phyloP scores from a whole-genome alignment of 805 yeast species.

The Isabelozyma pseudorhagii region DNA sequence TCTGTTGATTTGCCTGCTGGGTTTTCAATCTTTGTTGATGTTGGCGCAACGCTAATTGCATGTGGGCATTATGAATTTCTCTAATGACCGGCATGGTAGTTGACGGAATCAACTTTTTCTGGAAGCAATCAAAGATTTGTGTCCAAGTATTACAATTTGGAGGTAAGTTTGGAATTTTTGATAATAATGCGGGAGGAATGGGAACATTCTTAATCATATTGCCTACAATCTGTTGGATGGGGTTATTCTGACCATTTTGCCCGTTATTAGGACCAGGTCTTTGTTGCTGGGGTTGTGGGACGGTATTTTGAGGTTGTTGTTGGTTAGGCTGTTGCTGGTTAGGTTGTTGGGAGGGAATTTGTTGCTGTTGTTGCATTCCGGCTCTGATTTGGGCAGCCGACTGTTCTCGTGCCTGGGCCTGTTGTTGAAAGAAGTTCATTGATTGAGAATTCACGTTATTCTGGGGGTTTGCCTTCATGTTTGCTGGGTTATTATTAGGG shows the following conservation, averaged over 20 bases:
- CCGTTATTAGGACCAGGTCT: constrained; percentile 1
- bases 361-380: constrained; percentile 12
- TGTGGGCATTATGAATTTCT: constrained; percentile 65
- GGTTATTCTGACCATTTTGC: constrained; percentile 14
- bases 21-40: constrained; percentile 43
- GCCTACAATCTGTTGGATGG: constrained; percentile 35
- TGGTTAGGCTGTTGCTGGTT: constrained; percentile 7
- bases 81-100: constrained; percentile 58
- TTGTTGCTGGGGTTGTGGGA: constrained; percentile 5
- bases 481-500: constrained; percentile 8
- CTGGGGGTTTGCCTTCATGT: constrained; percentile 2
- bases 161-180: constrained; percentile 73
- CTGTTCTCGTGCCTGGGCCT: constrained; percentile 51
- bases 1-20: constrained; percentile 16
- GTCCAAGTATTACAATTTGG: constrained; percentile 80
- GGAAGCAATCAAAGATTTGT: constrained; percentile 62
- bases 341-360: background rate
- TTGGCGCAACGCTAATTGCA: constrained; percentile 52
- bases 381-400: constrained; percentile 44
- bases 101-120: constrained; percentile 56
- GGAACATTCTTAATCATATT: constrained; percentile 58
- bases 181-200: constrained; percentile 66
- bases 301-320: background rate
- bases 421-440: constrained; percentile 34
- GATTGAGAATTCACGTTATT: constrained; percentile 14